These are phyloP conservation scores for Phaeosphaeria sp. DNA, from an alignment of 2,329 filamentous ascomycete genomes.

Conservation along the genomic window DNA sequence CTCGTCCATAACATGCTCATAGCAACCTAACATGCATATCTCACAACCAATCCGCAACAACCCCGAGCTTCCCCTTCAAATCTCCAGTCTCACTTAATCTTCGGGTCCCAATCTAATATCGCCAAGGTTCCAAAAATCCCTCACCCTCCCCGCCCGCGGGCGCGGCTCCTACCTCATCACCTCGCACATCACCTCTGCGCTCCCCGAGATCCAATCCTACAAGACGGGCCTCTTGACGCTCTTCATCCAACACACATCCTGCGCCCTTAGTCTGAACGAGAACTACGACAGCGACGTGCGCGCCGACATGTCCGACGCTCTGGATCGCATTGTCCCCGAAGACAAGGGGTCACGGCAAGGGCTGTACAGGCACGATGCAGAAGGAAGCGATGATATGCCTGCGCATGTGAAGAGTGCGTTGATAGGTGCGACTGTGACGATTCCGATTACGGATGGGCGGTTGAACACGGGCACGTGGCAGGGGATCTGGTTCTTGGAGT, in stretches of 20 bases:
- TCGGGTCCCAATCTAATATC: too few relatives aligned
- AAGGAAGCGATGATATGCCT: conserved; percentile 93
- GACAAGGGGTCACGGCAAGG: conserved; percentile 59
- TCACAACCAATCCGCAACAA: too few relatives aligned
- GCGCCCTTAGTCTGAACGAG: conserved; percentile 90
- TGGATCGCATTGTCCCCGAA: conserved; percentile 88
- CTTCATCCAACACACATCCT: conserved; percentile 95
- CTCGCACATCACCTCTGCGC: conserved; percentile 69
- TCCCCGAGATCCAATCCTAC: conserved; percentile 84
- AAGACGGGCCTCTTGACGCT: conserved; percentile 77
- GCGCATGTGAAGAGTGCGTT: conserved; percentile 93
- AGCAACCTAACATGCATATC: too few relatives aligned
- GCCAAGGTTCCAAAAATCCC: conserved; percentile 74
- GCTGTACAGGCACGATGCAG: conserved; percentile 85
- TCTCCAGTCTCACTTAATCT: too few relatives aligned
- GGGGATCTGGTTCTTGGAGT: conserved; percentile 95
- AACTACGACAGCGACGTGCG: conserved; percentile 89
- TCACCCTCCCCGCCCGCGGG: conserved; percentile 76
- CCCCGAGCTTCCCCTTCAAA: too few relatives aligned
- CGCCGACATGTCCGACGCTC: conserved; percentile 88
- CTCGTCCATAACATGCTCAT: too few relatives aligned
- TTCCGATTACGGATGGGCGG: conserved; percentile 87
- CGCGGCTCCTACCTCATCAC: conserved; percentile 92
- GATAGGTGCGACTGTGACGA: conserved; percentile 85
- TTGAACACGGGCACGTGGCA: conserved; percentile 78